phyloP scores from a whole-genome alignment of 129 eudicot species.

The Heracleum sosnowskyi region DNA sequence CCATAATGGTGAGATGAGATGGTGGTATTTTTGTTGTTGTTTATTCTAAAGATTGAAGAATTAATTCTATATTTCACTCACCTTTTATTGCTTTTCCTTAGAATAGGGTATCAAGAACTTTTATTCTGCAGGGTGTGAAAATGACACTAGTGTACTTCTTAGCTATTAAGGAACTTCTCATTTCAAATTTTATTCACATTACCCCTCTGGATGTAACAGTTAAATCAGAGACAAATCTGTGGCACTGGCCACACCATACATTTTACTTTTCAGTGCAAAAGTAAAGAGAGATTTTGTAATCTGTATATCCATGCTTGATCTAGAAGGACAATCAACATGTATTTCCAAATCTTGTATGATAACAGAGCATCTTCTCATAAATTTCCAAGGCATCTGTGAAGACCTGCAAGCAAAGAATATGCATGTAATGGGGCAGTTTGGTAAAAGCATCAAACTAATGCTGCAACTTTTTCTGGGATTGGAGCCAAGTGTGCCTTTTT shows the following conservation, averaged over 20 bases:
- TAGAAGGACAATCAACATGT: neutral
- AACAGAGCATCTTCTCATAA: constrained; percentile 7
- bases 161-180: constrained; percentile 52
- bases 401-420: constrained; percentile 37
- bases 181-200: neutral
- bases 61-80: constrained; percentile 15
- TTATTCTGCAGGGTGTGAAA: constrained; percentile 16
- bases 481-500: constrained; percentile 29
- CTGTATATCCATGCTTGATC: neutral
- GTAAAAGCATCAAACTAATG: constrained; percentile 18
- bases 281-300: neutral
- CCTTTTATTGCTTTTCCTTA: constrained; percentile 38
- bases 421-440: constrained; percentile 24
- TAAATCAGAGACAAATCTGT: neutral
- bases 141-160: constrained; percentile 48
- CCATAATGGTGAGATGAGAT: constrained; percentile 5
- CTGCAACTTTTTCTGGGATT: constrained; percentile 19
- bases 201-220: neutral
- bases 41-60: constrained; percentile 24
- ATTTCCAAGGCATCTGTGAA: constrained; percentile 21
- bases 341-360: neutral
- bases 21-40: constrained; percentile 14
- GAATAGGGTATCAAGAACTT: constrained; percentile 30
- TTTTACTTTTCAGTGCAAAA: neutral
- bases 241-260: constrained; percentile 5